phyloP scores from a whole-genome alignment of 139 green algal species.

The Axilococcus clingmanii region DNA sequence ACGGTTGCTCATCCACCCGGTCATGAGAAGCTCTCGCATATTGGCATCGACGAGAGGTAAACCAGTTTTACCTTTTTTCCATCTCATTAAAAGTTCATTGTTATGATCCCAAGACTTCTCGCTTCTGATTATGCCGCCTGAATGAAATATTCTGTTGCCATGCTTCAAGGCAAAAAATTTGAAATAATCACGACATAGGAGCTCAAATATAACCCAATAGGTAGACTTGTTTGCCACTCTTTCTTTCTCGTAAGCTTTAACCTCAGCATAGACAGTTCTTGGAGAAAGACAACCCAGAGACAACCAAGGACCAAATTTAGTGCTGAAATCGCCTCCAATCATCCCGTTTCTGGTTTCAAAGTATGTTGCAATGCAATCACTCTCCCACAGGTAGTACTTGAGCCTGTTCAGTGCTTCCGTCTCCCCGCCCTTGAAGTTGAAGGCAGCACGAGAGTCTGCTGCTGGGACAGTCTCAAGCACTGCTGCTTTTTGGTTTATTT shows the following conservation, averaged over 20 bases:
- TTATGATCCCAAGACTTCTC: slow-evolving; percentile 31
- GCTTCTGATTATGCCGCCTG: slow-evolving; percentile 26
- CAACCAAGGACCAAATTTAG: slow-evolving; percentile 90
- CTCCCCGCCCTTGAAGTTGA: slow-evolving; percentile 87
- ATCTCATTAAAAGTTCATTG: slow-evolving; percentile 50
- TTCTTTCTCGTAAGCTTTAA: slow-evolving; percentile 79
- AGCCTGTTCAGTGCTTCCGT: slow-evolving; percentile 72
- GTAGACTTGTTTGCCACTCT: slow-evolving; percentile 82
- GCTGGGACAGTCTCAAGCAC: background rate
- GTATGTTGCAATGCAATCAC: slow-evolving; percentile 56
- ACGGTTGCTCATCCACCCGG: slow-evolving; percentile 93
- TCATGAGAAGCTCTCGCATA: slow-evolving; percentile 88
- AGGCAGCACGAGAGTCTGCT: slow-evolving; percentile 20
- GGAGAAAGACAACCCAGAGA: slow-evolving; percentile 84
- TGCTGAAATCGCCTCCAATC: slow-evolving; percentile 86
- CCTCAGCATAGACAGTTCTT: slow-evolving; percentile 54
- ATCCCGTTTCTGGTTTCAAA: slow-evolving; percentile 86
- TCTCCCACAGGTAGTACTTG: slow-evolving; percentile 91
- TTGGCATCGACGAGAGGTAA: slow-evolving; percentile 94
- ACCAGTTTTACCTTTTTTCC: slow-evolving; percentile 76
- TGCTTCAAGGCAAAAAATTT: slow-evolving; percentile 87
- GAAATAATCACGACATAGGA: slow-evolving; percentile 93
- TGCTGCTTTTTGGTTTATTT: background rate
- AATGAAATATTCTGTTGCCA: slow-evolving; percentile 77
- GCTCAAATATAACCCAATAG: slow-evolving; percentile 90